Evolutionary conservation across 371 early-diverging fungal genomes (phyloP).

Genomic region (Mucor saturninus): DNA sequence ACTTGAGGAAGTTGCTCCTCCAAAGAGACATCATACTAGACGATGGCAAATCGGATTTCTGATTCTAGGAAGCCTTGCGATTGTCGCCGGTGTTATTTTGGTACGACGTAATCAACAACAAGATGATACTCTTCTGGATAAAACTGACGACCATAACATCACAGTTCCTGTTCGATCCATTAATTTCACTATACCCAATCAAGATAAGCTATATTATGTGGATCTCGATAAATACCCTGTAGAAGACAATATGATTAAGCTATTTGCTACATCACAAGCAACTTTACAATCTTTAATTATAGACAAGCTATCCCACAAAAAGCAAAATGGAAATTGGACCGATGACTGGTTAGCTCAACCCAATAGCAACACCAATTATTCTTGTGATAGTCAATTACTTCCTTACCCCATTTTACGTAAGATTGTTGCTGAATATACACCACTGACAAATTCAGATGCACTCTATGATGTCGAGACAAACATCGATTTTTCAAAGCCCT

Average conservation of each 20-base stretch:
- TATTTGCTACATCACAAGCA: background rate
- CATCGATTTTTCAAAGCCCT: constrained; percentile 13
- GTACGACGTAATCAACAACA: too few species aligned
- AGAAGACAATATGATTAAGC: constrained; percentile 19
- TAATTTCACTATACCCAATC: constrained; percentile 14
- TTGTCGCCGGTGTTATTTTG: background rate
- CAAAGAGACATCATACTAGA: background rate
- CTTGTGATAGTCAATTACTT: constrained; percentile 25
- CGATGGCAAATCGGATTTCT: background rate
- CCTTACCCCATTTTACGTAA: constrained; percentile 35
- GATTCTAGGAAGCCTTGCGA: background rate
- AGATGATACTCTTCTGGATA: background rate
- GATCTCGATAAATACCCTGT: constrained; percentile 28
- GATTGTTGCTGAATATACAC: constrained; percentile 21
- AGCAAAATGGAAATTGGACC: constrained; percentile 8
- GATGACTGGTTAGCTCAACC: constrained; percentile 16
- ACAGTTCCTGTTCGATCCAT: constrained; percentile 11
- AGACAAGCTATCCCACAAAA: background rate
- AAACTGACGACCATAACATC: background rate
- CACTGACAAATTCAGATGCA: constrained; percentile 15
- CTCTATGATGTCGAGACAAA: constrained; percentile 17
- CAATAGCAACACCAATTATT: background rate
- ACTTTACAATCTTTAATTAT: background rate
- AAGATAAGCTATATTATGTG: constrained; percentile 10
- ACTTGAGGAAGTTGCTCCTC: background rate